Evolutionary conservation across 441 rosid genomes (phyloP), one percentile per base, ranked within the genome.

Genomic region (Biscutella laevigata): DNA sequence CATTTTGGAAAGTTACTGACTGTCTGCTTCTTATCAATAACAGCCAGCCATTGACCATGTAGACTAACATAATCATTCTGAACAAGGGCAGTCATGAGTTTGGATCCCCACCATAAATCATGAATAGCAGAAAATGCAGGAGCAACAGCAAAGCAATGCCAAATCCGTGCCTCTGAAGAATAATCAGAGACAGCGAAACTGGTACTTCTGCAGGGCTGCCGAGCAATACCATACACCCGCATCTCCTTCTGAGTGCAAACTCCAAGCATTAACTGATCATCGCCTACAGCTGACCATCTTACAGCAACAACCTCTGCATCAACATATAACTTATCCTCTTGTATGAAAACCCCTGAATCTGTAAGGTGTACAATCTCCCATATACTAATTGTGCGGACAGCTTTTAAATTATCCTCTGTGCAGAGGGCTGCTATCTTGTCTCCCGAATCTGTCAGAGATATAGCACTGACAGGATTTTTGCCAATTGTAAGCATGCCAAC

Each of bases 121-220:
- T 43, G 33, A 40, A 80, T 71, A 57, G 73, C 74, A 70, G 90
- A 60, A 33, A 53, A 66, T 52, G 79, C 70, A 59, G 35, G 74
- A 54, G 78, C 63, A 69, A 78, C 74, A 43, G 89, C 94, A 47
- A 92, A 75, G 77, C 92, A 82, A 46, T 69, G 68, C 99, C 99
- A 92, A 63, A 62, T 53, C 21, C 60, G 71, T 49, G 51, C 35
- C 46, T 67, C 64, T 59, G 51, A 59, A 62, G 84, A 43, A 53
- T 40, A 68, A 56, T 68, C 71, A 52, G 74, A 52, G 53, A 68
- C 65, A 13, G 63, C 34, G 26, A 70, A 69, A 57, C 67, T 68
- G 49, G 62, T 78, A 67, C 71, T 65, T 51, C 73, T 71, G 57
- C 66, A 70, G 53, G 59, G 71, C 70, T 69, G 82, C 54, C 80